Conservation (phyloP, 257 asterid genomes). For the Lithospermum erythrorhizon region DNA sequence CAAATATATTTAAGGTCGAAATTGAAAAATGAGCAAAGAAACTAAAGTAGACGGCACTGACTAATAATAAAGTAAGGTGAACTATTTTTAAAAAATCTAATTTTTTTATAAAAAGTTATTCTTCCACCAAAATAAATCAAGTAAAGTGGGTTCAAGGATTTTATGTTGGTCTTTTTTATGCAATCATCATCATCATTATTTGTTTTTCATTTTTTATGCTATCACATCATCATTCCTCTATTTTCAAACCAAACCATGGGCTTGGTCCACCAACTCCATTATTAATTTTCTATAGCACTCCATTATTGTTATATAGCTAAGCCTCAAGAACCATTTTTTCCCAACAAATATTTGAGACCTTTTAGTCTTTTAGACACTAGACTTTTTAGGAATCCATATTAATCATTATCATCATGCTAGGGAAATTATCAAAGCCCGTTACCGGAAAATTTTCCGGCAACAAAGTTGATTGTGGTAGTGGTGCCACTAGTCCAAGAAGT, state of each 20-base stretch:
- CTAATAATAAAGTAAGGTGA: too few relatives aligned
- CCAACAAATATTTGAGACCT: constrained; percentile 8
- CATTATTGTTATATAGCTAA: constrained; percentile 21
- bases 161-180: background rate
- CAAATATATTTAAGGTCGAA: too few relatives aligned
- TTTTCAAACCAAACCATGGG: constrained; percentile 47
- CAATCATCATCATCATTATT: background rate
- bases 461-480: constrained; percentile 10
- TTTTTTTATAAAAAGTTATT: too few relatives aligned
- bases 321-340: constrained; percentile 12
- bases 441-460: constrained; percentile 43
- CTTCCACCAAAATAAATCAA: background rate
- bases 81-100: too few relatives aligned
- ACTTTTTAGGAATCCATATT: background rate
- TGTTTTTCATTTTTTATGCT: background rate
- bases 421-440: constrained; percentile 49
- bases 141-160: background rate
- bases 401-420: constrained; percentile 29
- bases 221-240: constrained; percentile 10
- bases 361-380: background rate
- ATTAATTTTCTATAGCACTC: constrained; percentile 13
- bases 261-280: constrained; percentile 43
- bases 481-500: constrained; percentile 28
- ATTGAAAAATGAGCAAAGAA: too few relatives aligned
- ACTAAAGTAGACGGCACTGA: too few relatives aligned